Percentiles rank a stretch among this genome's conserved stretches.
Evolutionary conservation across 768 basidiomycete genomes (phyloP).

Genomic region (Hemileccinum impolitum): DNA sequence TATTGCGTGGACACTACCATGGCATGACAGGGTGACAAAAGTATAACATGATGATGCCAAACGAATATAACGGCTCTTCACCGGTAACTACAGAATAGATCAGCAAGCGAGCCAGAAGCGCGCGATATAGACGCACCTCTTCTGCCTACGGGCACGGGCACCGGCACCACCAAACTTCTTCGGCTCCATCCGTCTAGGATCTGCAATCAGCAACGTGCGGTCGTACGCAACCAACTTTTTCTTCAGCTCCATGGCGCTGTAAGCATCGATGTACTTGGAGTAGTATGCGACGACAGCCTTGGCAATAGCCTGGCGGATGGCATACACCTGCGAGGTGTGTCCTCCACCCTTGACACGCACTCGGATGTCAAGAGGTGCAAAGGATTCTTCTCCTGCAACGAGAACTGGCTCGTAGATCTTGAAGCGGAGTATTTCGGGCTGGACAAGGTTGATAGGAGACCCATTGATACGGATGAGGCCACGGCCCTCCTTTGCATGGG

Average conservation of each 20-base stretch:
- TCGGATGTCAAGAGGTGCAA: conserved; percentile 88
- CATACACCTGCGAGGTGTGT: conserved; percentile 98
- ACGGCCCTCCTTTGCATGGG: conserved; percentile 93
- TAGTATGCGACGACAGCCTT: conserved; percentile 98
- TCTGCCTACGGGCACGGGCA: conserved; percentile 98
- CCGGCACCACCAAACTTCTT: conserved; percentile 99
- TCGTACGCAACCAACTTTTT: conserved; percentile 97
- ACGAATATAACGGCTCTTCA: conserved; percentile 32
- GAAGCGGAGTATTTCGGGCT: conserved; percentile 93
- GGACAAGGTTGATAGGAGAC: conserved; percentile 92
- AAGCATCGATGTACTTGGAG: conserved; percentile 98
- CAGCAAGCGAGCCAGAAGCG: conserved; percentile 7
- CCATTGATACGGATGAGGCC: conserved; percentile 97
- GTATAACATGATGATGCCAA: conserved; percentile 46
- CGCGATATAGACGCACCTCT: conserved; percentile 54
- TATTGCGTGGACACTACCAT: conserved; percentile 36
- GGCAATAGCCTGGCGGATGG: conserved; percentile 97
- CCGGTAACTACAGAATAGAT: conserved; percentile 61
- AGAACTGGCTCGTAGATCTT: conserved; percentile 98
- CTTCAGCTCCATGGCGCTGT: conserved; percentile 95
- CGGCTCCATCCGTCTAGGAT: conserved; percentile 97
- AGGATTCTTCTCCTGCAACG: conserved; percentile 87
- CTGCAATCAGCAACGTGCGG: conserved; percentile 84
- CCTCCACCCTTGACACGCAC: conserved; percentile 99
- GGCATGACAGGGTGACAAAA: conserved; percentile 35